Percentiles rank a stretch among this genome's conserved stretches.
phyloP scores from a whole-genome alignment of 768 basidiomycete genomes.

The Trametes elegans region DNA sequence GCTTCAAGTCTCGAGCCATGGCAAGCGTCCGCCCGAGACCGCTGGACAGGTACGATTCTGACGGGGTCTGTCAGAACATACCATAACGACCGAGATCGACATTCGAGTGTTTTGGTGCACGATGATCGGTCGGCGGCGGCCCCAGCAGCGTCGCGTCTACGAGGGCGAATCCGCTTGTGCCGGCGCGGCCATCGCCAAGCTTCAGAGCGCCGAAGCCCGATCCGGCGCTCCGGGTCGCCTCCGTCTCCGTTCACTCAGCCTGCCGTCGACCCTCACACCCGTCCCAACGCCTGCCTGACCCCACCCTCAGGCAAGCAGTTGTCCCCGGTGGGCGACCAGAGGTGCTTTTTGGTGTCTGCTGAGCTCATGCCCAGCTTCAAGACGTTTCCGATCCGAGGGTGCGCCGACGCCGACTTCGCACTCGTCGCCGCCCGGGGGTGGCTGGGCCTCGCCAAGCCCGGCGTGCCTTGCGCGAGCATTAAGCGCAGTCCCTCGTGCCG shows the following conservation, averaged over 20 bases:
- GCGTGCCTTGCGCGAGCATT: conserved; percentile 12
- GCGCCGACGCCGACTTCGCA: background rate
- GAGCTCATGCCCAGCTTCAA: too few relatives aligned
- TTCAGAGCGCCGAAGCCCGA: background rate
- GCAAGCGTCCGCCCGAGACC: background rate
- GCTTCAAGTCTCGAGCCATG: too few relatives aligned
- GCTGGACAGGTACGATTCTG: background rate
- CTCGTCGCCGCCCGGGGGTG: too few relatives aligned
- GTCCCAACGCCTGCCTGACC: too few relatives aligned
- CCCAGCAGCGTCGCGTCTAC: background rate
- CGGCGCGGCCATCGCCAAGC: background rate
- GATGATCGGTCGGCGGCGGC: conserved; percentile 4
- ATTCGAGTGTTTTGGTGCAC: background rate
- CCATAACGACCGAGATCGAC: conserved; percentile 6
- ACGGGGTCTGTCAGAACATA: background rate
- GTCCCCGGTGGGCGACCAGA: too few relatives aligned
- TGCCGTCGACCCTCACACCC: background rate
- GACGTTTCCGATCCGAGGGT: background rate
- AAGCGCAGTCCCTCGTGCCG: conserved; percentile 2
- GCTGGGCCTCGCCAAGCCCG: conserved; percentile 11
- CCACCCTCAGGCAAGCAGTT: too few relatives aligned
- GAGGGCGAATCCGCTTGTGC: background rate
- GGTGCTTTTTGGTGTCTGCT: too few relatives aligned
- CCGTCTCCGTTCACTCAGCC: background rate
- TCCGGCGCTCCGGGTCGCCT: background rate